Conservation (phyloP, 345 rosid species). For the Cardiospermum halicacabum region DNA sequence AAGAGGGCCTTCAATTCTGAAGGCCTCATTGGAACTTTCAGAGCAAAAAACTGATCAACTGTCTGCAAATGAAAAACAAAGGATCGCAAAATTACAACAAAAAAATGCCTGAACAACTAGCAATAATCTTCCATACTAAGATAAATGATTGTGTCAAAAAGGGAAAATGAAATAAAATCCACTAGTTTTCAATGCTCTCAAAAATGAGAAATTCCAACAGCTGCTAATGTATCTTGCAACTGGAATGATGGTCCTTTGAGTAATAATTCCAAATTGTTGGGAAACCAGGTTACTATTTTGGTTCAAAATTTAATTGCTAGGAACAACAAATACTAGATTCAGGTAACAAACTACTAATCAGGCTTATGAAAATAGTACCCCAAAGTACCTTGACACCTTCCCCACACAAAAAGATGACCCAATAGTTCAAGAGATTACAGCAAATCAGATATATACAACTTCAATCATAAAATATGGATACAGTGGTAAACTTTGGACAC, state of each 20-base stretch:
- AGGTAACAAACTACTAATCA: no score
- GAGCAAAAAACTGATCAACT: conserved; percentile 85
- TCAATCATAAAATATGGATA: no score
- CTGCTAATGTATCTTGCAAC: background rate
- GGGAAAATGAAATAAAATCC: conserved; percentile 4
- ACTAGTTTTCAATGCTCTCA: background rate
- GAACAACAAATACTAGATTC: no score
- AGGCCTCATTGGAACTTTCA: conserved; percentile 88
- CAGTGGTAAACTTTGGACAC: no score
- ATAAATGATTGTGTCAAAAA: background rate
- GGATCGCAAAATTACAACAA: no score
- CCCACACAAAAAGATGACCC: no score
- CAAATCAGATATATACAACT: no score
- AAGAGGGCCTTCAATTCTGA: conserved; percentile 63
- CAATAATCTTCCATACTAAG: conserved; percentile 3
- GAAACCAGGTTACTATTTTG: background rate
- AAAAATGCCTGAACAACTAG: background rate
- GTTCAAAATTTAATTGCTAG: no score
- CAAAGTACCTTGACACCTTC: no score
- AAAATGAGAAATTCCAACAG: background rate
- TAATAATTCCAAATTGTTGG: background rate
- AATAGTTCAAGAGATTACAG: no score
- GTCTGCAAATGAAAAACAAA: conserved; percentile 60
- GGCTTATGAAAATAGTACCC: no score
- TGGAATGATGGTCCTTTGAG: background rate